Percentiles rank a stretch among this genome's conserved stretches.
Conservation (phyloP, 73 alveolate species). For the Durusdinium trenchii region DNA sequence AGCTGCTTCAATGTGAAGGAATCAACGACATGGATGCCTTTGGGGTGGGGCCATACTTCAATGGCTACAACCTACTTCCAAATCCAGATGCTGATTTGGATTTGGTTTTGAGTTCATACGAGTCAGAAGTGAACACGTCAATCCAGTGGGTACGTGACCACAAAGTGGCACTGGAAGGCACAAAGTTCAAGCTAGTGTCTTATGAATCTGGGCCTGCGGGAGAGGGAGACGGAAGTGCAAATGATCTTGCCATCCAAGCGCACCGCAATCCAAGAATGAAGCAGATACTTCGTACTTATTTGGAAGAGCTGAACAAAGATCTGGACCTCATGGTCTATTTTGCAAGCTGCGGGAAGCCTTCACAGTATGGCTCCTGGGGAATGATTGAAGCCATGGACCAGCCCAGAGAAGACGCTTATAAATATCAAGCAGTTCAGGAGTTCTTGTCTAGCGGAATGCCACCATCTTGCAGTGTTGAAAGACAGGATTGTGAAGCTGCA, state of each 20-base stretch:
- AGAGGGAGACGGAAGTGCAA: conserved; percentile 82
- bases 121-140: conserved; percentile 49
- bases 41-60: conserved; percentile 86
- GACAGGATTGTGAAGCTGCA: conserved; percentile 42
- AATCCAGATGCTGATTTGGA: conserved; percentile 57
- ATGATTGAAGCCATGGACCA: conserved; percentile 90
- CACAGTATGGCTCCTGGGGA: conserved; percentile 77
- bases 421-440: conserved; percentile 78
- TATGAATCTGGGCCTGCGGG: conserved; percentile 90
- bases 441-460: conserved; percentile 39
- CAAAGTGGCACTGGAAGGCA: conserved; percentile 53
- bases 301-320: conserved; percentile 39
- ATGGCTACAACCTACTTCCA: conserved; percentile 76
- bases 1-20: conserved; percentile 71
- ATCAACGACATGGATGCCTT: conserved; percentile 91
- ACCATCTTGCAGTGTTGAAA: not conserved
- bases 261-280: conserved; percentile 68
- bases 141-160: conserved; percentile 55
- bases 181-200: conserved; percentile 48
- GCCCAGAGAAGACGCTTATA: conserved; percentile 60
- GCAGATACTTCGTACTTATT: conserved; percentile 27
- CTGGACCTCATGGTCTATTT: conserved; percentile 70
- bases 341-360: conserved; percentile 75
- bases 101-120: conserved; percentile 45
- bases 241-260: conserved; percentile 86